A percentile compares a stretch with the other conserved stretches of the same genome.
Evolutionary conservation across 495 filamentous ascomycete species (phyloP).

Genomic region (Penicillium angulare): DNA sequence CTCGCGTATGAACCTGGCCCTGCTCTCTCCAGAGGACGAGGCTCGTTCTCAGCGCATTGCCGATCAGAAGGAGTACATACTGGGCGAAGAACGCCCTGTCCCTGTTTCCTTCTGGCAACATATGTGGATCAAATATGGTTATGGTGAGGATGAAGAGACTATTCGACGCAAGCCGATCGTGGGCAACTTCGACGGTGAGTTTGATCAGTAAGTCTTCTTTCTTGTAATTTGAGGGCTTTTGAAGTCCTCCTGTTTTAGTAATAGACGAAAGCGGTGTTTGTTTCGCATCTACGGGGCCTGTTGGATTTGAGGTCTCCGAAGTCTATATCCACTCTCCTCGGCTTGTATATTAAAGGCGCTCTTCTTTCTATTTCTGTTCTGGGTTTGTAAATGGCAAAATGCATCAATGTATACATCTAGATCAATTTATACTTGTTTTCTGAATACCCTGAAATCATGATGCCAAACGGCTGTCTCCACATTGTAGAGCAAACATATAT

Average conservation of each 20-base stretch:
- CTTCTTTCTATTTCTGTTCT: not conserved
- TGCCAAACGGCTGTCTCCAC: no score
- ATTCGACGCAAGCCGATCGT: conserved; percentile 39
- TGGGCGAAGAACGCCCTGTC: conserved; percentile 49
- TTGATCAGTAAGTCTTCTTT: conserved; percentile 22
- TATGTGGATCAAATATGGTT: conserved; percentile 46
- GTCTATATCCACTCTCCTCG: conserved; percentile 25
- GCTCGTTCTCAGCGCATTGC: conserved; percentile 59
- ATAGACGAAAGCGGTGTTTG: conserved; percentile 22
- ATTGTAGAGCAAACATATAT: no score
- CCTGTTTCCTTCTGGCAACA: conserved; percentile 41
- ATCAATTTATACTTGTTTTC: no score
- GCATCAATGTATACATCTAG: no score
- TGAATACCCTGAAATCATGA: no score
- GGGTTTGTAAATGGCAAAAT: not conserved
- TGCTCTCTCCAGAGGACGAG: conserved; percentile 61
- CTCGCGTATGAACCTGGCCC: conserved; percentile 77
- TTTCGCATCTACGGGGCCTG: conserved; percentile 9
- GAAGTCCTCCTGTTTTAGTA: conserved; percentile 6
- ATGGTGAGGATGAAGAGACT: conserved; percentile 46
- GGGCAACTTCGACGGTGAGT: conserved; percentile 39
- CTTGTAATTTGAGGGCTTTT: not conserved
- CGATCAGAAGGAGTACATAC: conserved; percentile 63
- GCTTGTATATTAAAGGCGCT: conserved; percentile 34
- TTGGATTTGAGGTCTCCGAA: conserved; percentile 15